phyloP scores from a whole-genome alignment of 164 flowering plant genomes.

The Magnolia kwangsiensis region DNA sequence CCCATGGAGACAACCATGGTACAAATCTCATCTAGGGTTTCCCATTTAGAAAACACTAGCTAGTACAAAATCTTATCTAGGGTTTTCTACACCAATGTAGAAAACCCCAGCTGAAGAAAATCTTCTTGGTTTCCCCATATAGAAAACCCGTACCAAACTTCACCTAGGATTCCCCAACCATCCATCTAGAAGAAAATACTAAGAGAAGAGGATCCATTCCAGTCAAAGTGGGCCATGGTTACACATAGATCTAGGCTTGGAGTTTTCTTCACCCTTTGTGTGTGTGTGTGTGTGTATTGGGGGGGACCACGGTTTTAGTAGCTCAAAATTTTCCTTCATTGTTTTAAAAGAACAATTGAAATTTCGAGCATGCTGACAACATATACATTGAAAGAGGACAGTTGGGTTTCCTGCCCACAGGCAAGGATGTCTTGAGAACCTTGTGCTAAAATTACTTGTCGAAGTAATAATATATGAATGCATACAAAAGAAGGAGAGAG shows the following conservation, averaged over 20 bases:
- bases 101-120: not conserved
- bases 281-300: not conserved
- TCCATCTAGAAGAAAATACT: not conserved
- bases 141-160: not conserved
- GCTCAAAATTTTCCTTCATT: conserved; percentile 9
- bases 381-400: conserved; percentile 11
- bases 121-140: not conserved
- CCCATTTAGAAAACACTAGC: not conserved
- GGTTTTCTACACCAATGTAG: not conserved
- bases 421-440: conserved; percentile 1
- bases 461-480: not conserved
- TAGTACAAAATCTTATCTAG: not conserved
- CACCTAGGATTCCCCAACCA: not conserved
- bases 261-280: conserved; percentile 13
- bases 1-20: not conserved
- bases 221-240: conserved; percentile 10
- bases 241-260: conserved; percentile 8
- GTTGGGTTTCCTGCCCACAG: conserved; percentile 6
- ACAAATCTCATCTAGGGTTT: not conserved
- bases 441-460: not conserved
- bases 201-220: not conserved
- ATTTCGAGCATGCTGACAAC: conserved; percentile 14
- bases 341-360: conserved; percentile 11
- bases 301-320: not conserved
- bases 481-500: not conserved